phyloP scores from a whole-genome alignment of 257 asterid genomes.

The Jacaranda mimosifolia region DNA sequence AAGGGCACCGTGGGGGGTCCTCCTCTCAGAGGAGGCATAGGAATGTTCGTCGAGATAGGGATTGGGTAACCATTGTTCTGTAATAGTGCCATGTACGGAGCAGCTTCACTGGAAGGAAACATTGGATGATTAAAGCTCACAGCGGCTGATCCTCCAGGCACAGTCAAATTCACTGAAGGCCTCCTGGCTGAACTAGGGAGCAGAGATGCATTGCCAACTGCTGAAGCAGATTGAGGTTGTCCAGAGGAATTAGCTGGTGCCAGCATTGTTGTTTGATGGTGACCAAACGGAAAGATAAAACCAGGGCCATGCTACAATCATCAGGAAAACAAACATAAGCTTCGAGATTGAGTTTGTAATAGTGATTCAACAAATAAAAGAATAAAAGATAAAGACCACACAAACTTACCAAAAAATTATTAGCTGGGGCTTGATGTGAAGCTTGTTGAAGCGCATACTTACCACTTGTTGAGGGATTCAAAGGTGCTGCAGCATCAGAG shows the following conservation, averaged over 20 bases:
- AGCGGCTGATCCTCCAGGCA: conserved; percentile 43
- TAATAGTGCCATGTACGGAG: conserved; percentile 50
- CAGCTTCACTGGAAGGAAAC: conserved; percentile 47
- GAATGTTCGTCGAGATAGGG: conserved; percentile 48
- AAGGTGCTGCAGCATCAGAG: conserved; percentile 45
- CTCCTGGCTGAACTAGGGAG: conserved; percentile 41
- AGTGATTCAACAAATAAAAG: conserved; percentile 15
- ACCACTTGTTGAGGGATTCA: conserved; percentile 31
- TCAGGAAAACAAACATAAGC: conserved; percentile 22
- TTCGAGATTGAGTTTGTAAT: neutral
- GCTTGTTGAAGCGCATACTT: conserved; percentile 52
- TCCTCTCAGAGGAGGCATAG: conserved; percentile 42
- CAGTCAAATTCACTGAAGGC: conserved; percentile 37
- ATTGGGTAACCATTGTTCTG: conserved; percentile 48
- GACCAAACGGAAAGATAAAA: conserved; percentile 46
- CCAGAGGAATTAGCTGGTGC: conserved; percentile 44
- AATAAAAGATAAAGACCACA: conserved; percentile 1
- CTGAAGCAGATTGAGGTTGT: conserved; percentile 44
- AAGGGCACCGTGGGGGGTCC: conserved; percentile 45
- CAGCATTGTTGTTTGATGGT: conserved; percentile 43
- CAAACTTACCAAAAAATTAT: conserved; percentile 53
- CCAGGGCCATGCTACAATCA: conserved; percentile 51
- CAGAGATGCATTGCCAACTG: conserved; percentile 39
- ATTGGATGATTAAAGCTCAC: conserved; percentile 43
- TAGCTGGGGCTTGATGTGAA: conserved; percentile 44